These are phyloP conservation scores for Phaeolepiota aurea DNA, from an alignment of 768 basidiomycete species.

Conservation along the genomic window DNA sequence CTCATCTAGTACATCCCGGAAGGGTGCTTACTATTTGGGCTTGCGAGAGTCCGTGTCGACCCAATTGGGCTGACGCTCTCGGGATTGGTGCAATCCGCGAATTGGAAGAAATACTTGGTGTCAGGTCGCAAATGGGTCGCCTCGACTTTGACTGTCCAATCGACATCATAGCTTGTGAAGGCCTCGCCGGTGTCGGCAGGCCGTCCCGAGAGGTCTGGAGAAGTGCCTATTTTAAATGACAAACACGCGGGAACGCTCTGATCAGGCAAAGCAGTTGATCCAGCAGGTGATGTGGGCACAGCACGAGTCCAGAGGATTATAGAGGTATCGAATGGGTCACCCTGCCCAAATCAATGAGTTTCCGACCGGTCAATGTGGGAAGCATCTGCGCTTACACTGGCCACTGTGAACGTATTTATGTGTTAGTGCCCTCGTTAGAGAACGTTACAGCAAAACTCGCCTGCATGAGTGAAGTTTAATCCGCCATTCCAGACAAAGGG, in stretches of 20 bases:
- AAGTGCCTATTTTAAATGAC: conserved; percentile 33
- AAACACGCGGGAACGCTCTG: conserved; percentile 45
- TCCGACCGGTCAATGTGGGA: neutral
- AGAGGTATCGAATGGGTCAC: conserved; percentile 46
- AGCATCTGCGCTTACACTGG: conserved; percentile 27
- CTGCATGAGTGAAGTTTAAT: conserved; percentile 39
- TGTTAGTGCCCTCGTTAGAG: neutral
- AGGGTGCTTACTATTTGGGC: conserved; percentile 29
- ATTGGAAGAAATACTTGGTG: conserved; percentile 47
- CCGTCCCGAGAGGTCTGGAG: conserved; percentile 21
- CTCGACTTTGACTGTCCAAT: conserved; percentile 55
- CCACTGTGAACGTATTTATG: conserved; percentile 21
- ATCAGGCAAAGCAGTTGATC: conserved; percentile 26
- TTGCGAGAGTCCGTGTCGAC: conserved; percentile 40
- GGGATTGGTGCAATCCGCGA: conserved; percentile 44
- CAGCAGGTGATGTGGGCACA: conserved; percentile 21
- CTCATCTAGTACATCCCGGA: neutral
- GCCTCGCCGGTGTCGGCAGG: conserved; percentile 36
- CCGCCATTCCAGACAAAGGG: conserved; percentile 43
- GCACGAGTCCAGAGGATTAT: conserved; percentile 54
- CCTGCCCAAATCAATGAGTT: conserved; percentile 21
- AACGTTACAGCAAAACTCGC: conserved; percentile 13
- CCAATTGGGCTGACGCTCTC: conserved; percentile 37
- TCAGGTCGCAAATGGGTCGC: conserved; percentile 40
- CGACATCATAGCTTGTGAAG: conserved; percentile 50